phyloP scores from a whole-genome alignment of 2,329 filamentous ascomycete genomes.

The Celoporthe dispersa region DNA sequence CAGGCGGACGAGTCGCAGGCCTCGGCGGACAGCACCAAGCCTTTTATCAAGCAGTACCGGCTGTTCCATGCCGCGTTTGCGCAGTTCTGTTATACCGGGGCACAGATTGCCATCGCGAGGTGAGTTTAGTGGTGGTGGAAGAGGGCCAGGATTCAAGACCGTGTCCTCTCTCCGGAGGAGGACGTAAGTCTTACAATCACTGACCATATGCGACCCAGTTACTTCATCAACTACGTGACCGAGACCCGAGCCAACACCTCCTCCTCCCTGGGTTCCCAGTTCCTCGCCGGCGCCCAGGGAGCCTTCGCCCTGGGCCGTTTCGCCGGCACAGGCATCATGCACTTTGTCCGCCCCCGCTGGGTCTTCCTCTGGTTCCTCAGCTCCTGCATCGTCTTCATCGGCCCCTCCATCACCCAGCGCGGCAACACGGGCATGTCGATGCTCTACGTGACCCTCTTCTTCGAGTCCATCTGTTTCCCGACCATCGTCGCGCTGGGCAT shows the following conservation, averaged over 20 bases:
- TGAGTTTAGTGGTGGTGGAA: constrained; percentile 15
- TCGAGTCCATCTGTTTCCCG: constrained; percentile 80
- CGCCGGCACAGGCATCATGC: constrained; percentile 69
- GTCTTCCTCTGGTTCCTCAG: constrained; percentile 71
- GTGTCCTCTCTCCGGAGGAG: too few relatives aligned
- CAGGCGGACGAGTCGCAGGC: constrained; percentile 61
- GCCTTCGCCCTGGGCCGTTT: constrained; percentile 76
- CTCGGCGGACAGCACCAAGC: constrained; percentile 58
- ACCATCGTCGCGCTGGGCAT: constrained; percentile 80
- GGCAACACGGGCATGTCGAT: constrained; percentile 59
- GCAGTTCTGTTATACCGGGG: constrained; percentile 79
- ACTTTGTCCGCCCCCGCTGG: constrained; percentile 65
- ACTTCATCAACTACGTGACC: constrained; percentile 76
- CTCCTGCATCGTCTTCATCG: constrained; percentile 66
- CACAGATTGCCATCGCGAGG: constrained; percentile 67
- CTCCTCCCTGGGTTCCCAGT: constrained; percentile 61
- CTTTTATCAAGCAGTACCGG: constrained; percentile 72
- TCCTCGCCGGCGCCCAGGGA: constrained; percentile 76
- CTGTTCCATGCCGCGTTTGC: constrained; percentile 77
- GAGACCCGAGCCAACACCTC: constrained; percentile 60
- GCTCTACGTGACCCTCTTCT: constrained; percentile 74
- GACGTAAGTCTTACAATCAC: too few relatives aligned
- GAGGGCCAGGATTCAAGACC: neutral
- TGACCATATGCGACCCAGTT: constrained; percentile 40
- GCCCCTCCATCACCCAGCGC: constrained; percentile 50